Conservation (phyloP, 1,139 yeast species). For the Saccharomyces hybrid region DNA sequence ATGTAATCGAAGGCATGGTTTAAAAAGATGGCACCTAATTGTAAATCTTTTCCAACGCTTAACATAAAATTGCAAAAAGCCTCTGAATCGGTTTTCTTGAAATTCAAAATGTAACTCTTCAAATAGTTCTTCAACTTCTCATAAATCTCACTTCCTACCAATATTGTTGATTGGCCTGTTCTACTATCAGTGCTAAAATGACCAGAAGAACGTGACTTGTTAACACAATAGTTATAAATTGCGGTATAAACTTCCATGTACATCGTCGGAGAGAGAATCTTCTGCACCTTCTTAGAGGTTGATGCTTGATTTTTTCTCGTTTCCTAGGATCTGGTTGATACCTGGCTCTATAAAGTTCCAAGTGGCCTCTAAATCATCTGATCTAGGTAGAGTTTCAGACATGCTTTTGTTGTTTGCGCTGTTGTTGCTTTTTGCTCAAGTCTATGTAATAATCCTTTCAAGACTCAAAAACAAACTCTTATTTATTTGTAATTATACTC, state of each 20-base stretch:
- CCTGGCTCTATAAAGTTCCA: conserved; percentile 77
- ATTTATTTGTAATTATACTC: background rate
- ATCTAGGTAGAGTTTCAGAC: conserved; percentile 33
- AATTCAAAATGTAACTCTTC: conserved; percentile 47
- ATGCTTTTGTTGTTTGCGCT: conserved; percentile 12
- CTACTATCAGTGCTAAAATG: conserved; percentile 32
- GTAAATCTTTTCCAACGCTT: conserved; percentile 83
- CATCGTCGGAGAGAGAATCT: conserved; percentile 63
- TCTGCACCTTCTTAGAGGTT: conserved; percentile 36
- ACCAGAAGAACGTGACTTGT: conserved; percentile 53
- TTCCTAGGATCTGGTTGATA: conserved; percentile 60
- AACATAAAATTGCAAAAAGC: conserved; percentile 79
- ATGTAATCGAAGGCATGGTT: conserved; percentile 92
- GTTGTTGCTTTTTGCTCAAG: background rate
- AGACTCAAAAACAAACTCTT: background rate
- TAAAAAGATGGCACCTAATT: conserved; percentile 83
- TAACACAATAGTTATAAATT: conserved; percentile 87
- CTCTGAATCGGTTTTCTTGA: conserved; percentile 47
- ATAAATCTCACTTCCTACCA: conserved; percentile 85
- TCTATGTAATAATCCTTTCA: background rate
- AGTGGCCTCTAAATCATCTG: conserved; percentile 55
- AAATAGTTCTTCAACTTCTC: conserved; percentile 62
- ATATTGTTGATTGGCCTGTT: conserved; percentile 35
- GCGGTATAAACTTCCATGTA: conserved; percentile 72
- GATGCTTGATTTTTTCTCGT: conserved; percentile 18